phyloP scores from a whole-genome alignment of 345 rosid species.

The Salix dunnii region DNA sequence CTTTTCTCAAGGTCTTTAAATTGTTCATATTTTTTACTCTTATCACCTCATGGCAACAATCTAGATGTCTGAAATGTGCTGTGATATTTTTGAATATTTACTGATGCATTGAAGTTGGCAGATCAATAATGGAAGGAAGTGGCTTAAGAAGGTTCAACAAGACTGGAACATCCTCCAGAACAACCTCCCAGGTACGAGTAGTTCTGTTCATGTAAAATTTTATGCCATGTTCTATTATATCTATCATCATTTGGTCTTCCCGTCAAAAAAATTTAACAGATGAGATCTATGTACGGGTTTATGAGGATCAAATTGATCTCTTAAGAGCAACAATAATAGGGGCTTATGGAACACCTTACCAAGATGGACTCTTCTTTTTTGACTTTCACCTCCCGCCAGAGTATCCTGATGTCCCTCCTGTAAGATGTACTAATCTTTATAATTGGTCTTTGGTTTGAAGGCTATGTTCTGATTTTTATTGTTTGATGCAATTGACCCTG shows the following conservation, averaged over 20 bases:
- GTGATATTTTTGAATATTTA: background rate
- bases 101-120: constrained; percentile 31
- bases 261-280: constrained; percentile 41
- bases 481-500: background rate
- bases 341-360: constrained; percentile 96
- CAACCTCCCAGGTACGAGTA: constrained; percentile 82
- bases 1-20: background rate
- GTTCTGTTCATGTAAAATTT: constrained; percentile 1
- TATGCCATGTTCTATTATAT: constrained; percentile 1
- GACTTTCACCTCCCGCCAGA: constrained; percentile 90
- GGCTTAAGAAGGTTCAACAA: constrained; percentile 95
- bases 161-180: constrained; percentile 96
- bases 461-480: background rate
- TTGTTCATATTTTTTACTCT: background rate
- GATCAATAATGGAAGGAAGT: constrained; percentile 71
- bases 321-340: constrained; percentile 88
- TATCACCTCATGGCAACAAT: background rate
- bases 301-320: constrained; percentile 95
- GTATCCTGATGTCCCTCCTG: constrained; percentile 89
- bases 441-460: background rate
- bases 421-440: constrained; percentile 30
- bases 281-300: constrained; percentile 80
- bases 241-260: constrained; percentile 3
- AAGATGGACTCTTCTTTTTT: constrained; percentile 96
- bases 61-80: background rate